phyloP scores from a whole-genome alignment of 257 asterid genomes.

The Solanum appendiculatum region DNA sequence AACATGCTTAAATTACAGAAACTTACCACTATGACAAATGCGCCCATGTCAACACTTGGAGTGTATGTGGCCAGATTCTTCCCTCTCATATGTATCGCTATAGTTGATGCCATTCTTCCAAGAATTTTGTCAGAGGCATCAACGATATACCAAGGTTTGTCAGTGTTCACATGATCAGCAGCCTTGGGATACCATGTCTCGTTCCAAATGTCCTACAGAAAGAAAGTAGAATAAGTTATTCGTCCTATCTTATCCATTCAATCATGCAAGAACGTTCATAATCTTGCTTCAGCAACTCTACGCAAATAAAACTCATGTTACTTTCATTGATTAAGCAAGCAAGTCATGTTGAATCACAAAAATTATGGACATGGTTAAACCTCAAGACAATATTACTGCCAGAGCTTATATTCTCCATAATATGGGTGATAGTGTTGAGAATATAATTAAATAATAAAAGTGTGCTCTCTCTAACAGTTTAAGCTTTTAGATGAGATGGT shows the following conservation, averaged over 20 bases:
- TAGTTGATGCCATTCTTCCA: conserved; percentile 89
- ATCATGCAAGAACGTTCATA: background rate
- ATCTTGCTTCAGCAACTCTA: background rate
- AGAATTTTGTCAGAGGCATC: conserved; percentile 90
- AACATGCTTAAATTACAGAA: background rate
- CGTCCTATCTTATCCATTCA: background rate
- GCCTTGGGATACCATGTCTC: conserved; percentile 97
- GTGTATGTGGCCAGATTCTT: conserved; percentile 87
- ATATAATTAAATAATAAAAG: too few relatives aligned
- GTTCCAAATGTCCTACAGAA: conserved; percentile 80
- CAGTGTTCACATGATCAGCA: conserved; percentile 73
- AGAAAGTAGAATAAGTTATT: conserved; percentile 4
- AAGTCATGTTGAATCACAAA: background rate
- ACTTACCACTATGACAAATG: conserved; percentile 80
- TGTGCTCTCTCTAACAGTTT: too few relatives aligned
- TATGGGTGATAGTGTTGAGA: too few relatives aligned
- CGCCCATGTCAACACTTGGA: conserved; percentile 99
- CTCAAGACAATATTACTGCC: background rate
- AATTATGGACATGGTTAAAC: background rate
- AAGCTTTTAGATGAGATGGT: too few relatives aligned
- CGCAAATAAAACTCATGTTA: background rate
- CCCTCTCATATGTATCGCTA: conserved; percentile 85
- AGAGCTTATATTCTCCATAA: background rate
- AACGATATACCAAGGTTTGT: conserved; percentile 78
- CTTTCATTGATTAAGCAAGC: background rate